phyloP scores from a whole-genome alignment of 768 basidiomycete species.

The Dacryopinax spathularia region DNA sequence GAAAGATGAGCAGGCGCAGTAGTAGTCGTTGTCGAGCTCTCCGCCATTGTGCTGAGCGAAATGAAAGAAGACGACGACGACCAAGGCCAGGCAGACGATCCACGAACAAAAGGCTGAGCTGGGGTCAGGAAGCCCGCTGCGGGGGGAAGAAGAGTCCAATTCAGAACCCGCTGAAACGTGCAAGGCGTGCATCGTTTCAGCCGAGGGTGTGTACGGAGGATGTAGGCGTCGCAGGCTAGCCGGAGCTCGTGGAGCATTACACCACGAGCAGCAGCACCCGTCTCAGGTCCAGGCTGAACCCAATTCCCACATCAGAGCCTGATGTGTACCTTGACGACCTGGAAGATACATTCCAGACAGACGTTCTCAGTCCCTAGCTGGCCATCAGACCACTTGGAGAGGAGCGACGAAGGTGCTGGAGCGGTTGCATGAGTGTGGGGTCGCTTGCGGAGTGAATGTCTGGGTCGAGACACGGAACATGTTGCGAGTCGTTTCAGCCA shows the following conservation, averaged over 20 bases:
- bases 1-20: neutral
- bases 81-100: neutral
- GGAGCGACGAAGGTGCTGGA: no score
- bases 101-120: neutral
- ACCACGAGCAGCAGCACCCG: no score
- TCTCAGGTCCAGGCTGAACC: neutral
- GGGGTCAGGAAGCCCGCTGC: no score
- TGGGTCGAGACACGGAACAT: neutral
- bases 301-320: neutral
- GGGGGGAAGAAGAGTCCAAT: no score
- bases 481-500: neutral
- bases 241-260: neutral
- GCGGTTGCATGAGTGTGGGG: no score
- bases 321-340: neutral
- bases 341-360: no score
- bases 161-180: no score
- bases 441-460: no score
- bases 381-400: no score
- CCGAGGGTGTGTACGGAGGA: neutral
- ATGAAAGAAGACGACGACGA: neutral
- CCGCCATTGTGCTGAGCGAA: neutral
- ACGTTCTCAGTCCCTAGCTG: no score
- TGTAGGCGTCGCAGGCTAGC: neutral
- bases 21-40: neutral
- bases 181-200: neutral